Percentiles rank a stretch among this genome's conserved stretches.
Conservation (phyloP, 164 flowering plant species). For the Tetracentron sinense region DNA sequence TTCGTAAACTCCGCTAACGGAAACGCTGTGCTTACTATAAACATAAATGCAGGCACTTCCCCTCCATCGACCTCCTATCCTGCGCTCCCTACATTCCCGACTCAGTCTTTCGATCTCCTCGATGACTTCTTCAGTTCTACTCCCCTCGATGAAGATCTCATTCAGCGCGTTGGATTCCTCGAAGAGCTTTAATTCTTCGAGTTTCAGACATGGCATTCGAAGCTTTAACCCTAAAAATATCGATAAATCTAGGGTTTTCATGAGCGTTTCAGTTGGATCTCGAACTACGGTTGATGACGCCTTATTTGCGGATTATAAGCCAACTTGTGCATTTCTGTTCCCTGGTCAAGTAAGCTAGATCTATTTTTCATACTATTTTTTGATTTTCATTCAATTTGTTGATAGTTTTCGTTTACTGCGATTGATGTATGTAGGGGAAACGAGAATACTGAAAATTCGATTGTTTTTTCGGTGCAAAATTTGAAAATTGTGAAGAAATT, state of each 20-base stretch:
- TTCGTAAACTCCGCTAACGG: constrained; percentile 34
- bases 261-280: constrained; percentile 71
- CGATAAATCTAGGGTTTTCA: constrained; percentile 56
- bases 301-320: constrained; percentile 73
- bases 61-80: background rate
- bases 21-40: constrained; percentile 1
- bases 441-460: background rate
- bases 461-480: background rate
- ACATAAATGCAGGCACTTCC: background rate
- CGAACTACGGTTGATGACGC: constrained; percentile 53
- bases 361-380: background rate
- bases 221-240: constrained; percentile 15
- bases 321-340: constrained; percentile 72
- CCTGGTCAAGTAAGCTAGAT: constrained; percentile 80
- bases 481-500: background rate
- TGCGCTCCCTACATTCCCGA: background rate
- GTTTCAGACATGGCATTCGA: constrained; percentile 26
- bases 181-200: constrained; percentile 20
- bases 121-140: constrained; percentile 41
- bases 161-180: constrained; percentile 15
- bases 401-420: no score
- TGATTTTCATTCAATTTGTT: background rate
- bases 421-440: background rate
- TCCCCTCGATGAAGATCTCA: constrained; percentile 35
- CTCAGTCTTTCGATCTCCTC: constrained; percentile 11